phyloP scores from a whole-genome alignment of 1,284 basidiomycete species.

The Dichomitus squalens region DNA sequence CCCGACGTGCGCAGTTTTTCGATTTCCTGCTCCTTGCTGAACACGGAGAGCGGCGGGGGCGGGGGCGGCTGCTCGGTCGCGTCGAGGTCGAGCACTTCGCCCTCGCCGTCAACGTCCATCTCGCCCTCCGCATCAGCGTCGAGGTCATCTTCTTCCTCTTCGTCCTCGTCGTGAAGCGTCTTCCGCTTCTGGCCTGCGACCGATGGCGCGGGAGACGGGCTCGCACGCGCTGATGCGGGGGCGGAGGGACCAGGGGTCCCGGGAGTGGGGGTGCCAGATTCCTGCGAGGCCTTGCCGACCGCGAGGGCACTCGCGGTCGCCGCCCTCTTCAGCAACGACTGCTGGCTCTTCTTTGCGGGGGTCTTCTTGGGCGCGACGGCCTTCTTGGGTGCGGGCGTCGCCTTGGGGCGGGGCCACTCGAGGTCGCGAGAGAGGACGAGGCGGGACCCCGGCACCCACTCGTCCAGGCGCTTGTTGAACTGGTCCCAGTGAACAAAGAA shows the following conservation, averaged over 20 bases:
- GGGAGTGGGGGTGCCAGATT: constrained; percentile 25
- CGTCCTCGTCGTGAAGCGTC: constrained; percentile 55
- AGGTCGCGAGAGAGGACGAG: constrained; percentile 86
- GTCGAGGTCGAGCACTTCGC: constrained; percentile 45
- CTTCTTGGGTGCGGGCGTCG: constrained; percentile 57
- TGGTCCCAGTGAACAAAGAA: constrained; percentile 98
- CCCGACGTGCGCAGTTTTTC: constrained; percentile 97
- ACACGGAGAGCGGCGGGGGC: constrained; percentile 52
- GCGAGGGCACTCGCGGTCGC: constrained; percentile 35
- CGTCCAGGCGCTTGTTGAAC: constrained; percentile 98
- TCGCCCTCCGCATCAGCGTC: constrained; percentile 61
- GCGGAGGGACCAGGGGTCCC: constrained; percentile 28
- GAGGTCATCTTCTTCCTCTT: constrained; percentile 65
- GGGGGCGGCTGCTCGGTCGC: constrained; percentile 40
- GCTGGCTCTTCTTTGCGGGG: constrained; percentile 54
- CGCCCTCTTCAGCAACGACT: constrained; percentile 38
- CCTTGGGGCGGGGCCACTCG: constrained; percentile 94
- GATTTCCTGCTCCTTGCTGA: constrained; percentile 98
- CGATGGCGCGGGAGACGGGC: constrained; percentile 57
- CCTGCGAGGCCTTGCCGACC: constrained; percentile 29
- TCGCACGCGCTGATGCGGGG: constrained; percentile 47
- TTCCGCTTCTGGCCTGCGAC: constrained; percentile 67
- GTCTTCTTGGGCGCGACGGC: constrained; percentile 48
- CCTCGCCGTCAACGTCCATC: constrained; percentile 53
- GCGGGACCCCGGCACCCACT: constrained; percentile 93